Conservation (phyloP, 2,329 filamentous ascomycete species). For the Pseudomassariella vexata region DNA sequence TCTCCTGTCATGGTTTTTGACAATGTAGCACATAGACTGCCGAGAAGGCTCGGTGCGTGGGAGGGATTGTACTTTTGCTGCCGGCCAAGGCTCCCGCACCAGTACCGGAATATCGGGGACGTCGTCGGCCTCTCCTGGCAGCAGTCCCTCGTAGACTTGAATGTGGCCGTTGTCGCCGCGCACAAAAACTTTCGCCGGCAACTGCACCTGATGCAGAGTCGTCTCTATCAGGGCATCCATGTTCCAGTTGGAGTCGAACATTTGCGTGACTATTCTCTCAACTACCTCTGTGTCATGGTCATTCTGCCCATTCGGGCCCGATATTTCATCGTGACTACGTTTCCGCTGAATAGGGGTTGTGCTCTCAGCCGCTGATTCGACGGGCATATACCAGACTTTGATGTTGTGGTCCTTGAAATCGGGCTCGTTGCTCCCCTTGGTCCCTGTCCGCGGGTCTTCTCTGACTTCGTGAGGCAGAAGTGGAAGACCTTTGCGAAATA, state of each 20-base stretch:
- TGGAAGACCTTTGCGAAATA: slow-evolving; percentile 78
- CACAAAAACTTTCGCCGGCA: slow-evolving; percentile 67
- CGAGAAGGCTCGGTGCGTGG: slow-evolving; percentile 62
- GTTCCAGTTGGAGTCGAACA: slow-evolving; percentile 75
- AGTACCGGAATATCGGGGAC: slow-evolving; percentile 65
- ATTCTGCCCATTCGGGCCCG: slow-evolving; percentile 13
- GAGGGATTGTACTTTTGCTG: slow-evolving; percentile 54
- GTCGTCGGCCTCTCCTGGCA: slow-evolving; percentile 42
- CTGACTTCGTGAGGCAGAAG: slow-evolving; percentile 65
- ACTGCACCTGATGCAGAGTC: slow-evolving; percentile 58
- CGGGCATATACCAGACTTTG: slow-evolving; percentile 76
- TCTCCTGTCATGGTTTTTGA: slow-evolving; percentile 68
- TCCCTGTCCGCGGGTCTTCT: slow-evolving; percentile 30
- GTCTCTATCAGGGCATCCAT: slow-evolving; percentile 64
- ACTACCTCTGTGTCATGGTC: slow-evolving; percentile 43
- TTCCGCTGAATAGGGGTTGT: slow-evolving; percentile 22
- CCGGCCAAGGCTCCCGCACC: slow-evolving; percentile 75
- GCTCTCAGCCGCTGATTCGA: slow-evolving; percentile 31
- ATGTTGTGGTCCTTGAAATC: slow-evolving; percentile 73
- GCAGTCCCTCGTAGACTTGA: slow-evolving; percentile 64
- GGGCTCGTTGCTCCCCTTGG: slow-evolving; percentile 47
- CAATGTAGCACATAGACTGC: slow-evolving; percentile 78
- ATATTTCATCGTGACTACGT: slow-evolving; percentile 40
- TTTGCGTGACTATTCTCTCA: slow-evolving; percentile 61
- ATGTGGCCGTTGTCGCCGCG: slow-evolving; percentile 60